Evolutionary conservation across 148 eudicot genomes (phyloP), one percentile per base, ranked within the genome.

Genomic region (Diospyros lotus): DNA sequence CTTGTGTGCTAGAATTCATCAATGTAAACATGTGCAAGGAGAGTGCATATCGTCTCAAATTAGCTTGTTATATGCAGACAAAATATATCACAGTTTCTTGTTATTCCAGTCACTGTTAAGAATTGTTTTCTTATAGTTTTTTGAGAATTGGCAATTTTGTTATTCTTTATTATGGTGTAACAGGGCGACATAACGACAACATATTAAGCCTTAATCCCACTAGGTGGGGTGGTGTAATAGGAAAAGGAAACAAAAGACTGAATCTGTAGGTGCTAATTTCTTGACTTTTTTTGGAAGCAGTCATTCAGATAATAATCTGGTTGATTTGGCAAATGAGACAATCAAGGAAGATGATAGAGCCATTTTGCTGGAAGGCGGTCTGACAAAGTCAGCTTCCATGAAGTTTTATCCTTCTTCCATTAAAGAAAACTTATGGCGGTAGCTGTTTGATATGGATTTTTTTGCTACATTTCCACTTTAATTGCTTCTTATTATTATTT

Each of bases 331-430:
- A 76, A 91, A 83, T 80, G 87, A 86, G 40, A 72, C 84, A 71
- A 78, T 71, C 62, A 91, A 93, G 84, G 98, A 93, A 75, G 96
- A 92, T 82, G 96, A 90, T 76, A 88, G 96, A 38, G 86, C 87
- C 66, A 85, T 87, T 50, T 82, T 95, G 80, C 82, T 95, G 79
- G 99, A 95, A 88, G 97, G 99, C 52, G 99, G 98, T 63, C 90
- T 95, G 74, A 53, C 92, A 72, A 93, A 85, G 81, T 84, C 99
- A 78, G 82, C 88, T 62, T 86, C 94, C n/a, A 71, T 80, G 15
- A 89, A 93, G 83, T 79, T 81, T 68, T 61, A 87, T 73, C 18
- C 76, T 85, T 80, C 79, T 15, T 85, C 90, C 65, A 79, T 91
- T 68, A 95, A 89, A 82, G 82, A 90, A 69, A 95, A 89, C 84